These are phyloP conservation scores for Rhizoclosmatium sp. DNA, from an alignment of 192 early-diverging fungal genomes.

Conservation along the genomic window DNA sequence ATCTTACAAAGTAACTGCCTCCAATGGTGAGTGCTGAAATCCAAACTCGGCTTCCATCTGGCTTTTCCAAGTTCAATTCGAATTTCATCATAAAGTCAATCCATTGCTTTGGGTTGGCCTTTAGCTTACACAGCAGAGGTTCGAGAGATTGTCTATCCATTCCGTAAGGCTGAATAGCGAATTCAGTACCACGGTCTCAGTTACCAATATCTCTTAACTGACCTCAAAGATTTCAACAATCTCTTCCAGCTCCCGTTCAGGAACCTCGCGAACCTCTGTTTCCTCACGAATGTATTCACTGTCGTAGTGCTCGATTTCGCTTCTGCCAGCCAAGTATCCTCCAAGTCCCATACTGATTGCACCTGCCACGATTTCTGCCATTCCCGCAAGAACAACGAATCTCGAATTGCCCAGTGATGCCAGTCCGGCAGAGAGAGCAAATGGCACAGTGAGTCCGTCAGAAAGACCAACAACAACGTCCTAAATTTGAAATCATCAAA, in stretches of 20 bases:
- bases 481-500: slow-evolving; percentile 10
- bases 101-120: slow-evolving; percentile 59
- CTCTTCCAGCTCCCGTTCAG: slow-evolving; percentile 63
- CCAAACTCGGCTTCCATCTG: slow-evolving; percentile 62
- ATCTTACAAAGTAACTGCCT: slow-evolving; percentile 57
- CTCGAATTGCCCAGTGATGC: slow-evolving; percentile 57
- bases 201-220: neutral
- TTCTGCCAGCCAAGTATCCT: slow-evolving; percentile 65
- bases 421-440: slow-evolving; percentile 71
- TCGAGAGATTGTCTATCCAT: slow-evolving; percentile 51
- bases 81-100: slow-evolving; percentile 82
- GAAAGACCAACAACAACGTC: slow-evolving; percentile 34
- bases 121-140: slow-evolving; percentile 62
- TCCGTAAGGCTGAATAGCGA: slow-evolving; percentile 54
- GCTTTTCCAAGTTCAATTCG: slow-evolving; percentile 67
- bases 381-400: slow-evolving; percentile 64
- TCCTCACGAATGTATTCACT: slow-evolving; percentile 62
- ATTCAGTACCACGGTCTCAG: neutral
- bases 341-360: slow-evolving; percentile 70
- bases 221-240: slow-evolving; percentile 63
- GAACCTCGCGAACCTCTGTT: slow-evolving; percentile 58
- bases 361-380: slow-evolving; percentile 63
- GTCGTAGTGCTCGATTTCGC: slow-evolving; percentile 69
- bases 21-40: slow-evolving; percentile 69
- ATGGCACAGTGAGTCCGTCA: slow-evolving; percentile 62